Base-by-base conservation (phyloP, 73 alveolate genomes). In the Paramecium caudatum region DNA sequence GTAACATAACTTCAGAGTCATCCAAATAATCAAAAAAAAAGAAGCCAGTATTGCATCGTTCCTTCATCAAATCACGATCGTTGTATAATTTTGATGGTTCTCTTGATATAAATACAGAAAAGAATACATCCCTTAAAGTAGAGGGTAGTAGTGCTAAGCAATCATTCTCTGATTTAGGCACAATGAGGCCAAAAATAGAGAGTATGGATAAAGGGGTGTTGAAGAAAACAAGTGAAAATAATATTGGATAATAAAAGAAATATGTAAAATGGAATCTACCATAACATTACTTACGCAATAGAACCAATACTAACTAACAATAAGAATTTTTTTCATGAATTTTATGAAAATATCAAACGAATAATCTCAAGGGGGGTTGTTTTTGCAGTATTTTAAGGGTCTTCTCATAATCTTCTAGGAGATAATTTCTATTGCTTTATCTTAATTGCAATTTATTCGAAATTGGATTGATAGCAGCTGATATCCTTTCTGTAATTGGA, bases 1-100 rank as follows among this genome's bases (percentile, higher is more conserved):
- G 88, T 43, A 74, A 74, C 16, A 74, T 74, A 15, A 74, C 88
- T 9, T 41, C 69, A 3, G 88, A 74, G 43, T 55, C 80, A 23
- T 0, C 3, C 9, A 55, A 23, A 23, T 23, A 23, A 55, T 27
- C 3, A 23, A 55, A 55, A 43, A 55, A 23, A 43, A 4, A 7
- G 8, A 55, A 55, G 30, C 80, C 46, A 2, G n/a, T n/a, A n/a
- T n/a, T n/a, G n/a, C 41, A 55, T 55, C 80, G 19, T 0, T 10
- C 80, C 3, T 55, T 55, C 17, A 55, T 55, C n/a, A 55, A 55
- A 10, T 55, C 80, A 4, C 23, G 80, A 55, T 55, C 80, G 25
- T 55, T 55, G 30, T 55, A 55, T 43, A 23, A 10, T 1, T 55
- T 55, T 55, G 45, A 55, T 4, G 46, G 2, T 21, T n/a, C n/a